Base-by-base conservation (phyloP, 2,329 filamentous ascomycete genomes). In the Botrytis fabae region DNA sequence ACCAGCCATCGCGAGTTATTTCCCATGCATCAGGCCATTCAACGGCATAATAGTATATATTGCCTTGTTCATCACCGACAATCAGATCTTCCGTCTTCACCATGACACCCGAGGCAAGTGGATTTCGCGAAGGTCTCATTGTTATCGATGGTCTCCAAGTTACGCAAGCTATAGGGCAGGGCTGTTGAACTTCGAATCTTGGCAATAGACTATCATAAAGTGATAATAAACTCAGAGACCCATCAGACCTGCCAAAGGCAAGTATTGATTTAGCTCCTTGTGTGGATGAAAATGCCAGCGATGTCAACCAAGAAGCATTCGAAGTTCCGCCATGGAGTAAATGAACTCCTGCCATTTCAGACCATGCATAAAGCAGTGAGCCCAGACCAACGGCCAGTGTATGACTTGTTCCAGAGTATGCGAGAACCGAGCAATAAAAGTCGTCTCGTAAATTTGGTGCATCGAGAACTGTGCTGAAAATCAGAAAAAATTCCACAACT, bases 351-450 rank as follows among this genome's bases (percentile, higher is more conserved):
- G 85, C 84, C 48, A 85, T 82, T 80, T 98, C 95, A 0, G 94
- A 95, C 96, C 95, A 99, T 8, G 93, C 88, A 81, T 97, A 98
- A 7, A 99, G 88, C 51, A 90, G 86, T 71, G 91, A 90, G 0
- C 91, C 91, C 22, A 98, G 86, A 0, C 93, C 95, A 28, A 98
- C 93, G 28, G 94, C 95, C 25, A 99, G 86, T 22, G 91, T 93
- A 70, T 92, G 88, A 69, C 90, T 88, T 12, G 89, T 92, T 59
- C 87, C 82, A 0, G 92, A 97, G 81, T 97, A 98, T 16, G 96
- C 94, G 71, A 99, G 86, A 3, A 95, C 87, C 0, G 95, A 96
- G 83, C 94, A 98, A 81, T 99, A 99, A 81, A 95, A 99, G 82
- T 99, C 95, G 78, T 98, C 94, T 73, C 94, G 90, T n/a, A 98